Percentiles rank a stretch among this genome's conserved stretches.
phyloP scores from a whole-genome alignment of 805 yeast species.

The Yamadazyma akitaensis region DNA sequence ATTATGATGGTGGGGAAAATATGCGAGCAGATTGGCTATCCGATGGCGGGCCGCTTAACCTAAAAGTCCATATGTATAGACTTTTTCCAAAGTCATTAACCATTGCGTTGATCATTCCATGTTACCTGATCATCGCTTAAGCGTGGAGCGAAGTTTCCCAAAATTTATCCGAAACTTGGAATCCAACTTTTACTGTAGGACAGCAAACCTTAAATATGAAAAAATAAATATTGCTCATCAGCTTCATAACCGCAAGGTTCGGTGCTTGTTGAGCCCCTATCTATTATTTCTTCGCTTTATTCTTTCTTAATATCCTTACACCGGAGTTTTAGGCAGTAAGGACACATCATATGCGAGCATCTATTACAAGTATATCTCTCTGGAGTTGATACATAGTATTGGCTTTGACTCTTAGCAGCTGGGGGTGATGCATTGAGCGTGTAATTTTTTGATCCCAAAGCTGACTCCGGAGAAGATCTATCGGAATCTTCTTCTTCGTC shows the following conservation, averaged over 20 bases:
- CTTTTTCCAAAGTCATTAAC: too few species aligned
- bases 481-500: constrained; percentile 1
- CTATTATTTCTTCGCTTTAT: too few species aligned
- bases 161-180: neutral
- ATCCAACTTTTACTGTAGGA: neutral
- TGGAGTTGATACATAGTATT: constrained; percentile 27
- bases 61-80: neutral
- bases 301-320: constrained; percentile 20
- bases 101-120: too few species aligned
- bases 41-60: neutral
- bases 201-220: neutral
- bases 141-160: too few species aligned
- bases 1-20: neutral
- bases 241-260: neutral
- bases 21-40: neutral
- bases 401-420: neutral
- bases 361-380: constrained; percentile 36
- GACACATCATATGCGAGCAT: constrained; percentile 43
- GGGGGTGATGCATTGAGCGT: neutral
- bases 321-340: constrained; percentile 36
- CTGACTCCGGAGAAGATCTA: neutral
- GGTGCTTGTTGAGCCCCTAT: neutral
- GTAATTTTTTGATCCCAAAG: neutral
- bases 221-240: too few species aligned
- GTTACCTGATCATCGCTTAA: too few species aligned